Evolutionary conservation across 2,329 filamentous ascomycete genomes (phyloP).

Genomic region (Cercospora janseana): DNA sequence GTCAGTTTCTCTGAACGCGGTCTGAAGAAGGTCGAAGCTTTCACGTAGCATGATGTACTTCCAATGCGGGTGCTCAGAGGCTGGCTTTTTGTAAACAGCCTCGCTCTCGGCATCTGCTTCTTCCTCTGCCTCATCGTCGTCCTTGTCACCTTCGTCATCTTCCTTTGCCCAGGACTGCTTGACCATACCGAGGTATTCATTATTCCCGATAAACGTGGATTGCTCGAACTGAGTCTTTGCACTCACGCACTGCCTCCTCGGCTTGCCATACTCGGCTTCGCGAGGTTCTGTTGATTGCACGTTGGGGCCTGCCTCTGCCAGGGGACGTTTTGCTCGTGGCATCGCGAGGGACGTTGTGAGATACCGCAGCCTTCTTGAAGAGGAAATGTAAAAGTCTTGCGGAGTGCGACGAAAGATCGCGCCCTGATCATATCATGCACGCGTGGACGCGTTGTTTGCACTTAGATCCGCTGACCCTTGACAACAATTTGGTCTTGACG

Average conservation of each 20-base stretch:
- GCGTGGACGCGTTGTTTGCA: no score
- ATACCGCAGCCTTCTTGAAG: no score
- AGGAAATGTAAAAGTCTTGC: no score
- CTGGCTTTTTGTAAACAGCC: conserved; percentile 1
- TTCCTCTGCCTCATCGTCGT: neutral
- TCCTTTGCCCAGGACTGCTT: conserved; percentile 10
- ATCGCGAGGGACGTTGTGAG: neutral
- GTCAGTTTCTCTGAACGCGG: conserved; percentile 1
- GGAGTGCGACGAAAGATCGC: no score
- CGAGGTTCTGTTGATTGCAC: neutral
- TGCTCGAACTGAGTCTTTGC: conserved; percentile 15
- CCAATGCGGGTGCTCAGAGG: conserved; percentile 14
- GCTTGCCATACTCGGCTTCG: neutral
- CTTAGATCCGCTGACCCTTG: no score
- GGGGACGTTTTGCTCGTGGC: conserved; percentile 12
- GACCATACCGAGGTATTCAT: conserved; percentile 14
- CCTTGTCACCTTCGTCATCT: neutral
- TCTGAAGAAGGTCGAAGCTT: conserved; percentile 10
- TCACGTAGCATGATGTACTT: conserved; percentile 15
- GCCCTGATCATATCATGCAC: no score
- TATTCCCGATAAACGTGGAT: conserved; percentile 6
- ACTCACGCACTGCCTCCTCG: conserved; percentile 10
- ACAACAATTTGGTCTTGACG: no score
- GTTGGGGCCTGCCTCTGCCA: conserved; percentile 10
- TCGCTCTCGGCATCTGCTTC: conserved; percentile 1